Evolutionary conservation across 768 basidiomycete species (phyloP), one percentile per base, ranked within the genome.

Genomic region (Mycena kentingensis): DNA sequence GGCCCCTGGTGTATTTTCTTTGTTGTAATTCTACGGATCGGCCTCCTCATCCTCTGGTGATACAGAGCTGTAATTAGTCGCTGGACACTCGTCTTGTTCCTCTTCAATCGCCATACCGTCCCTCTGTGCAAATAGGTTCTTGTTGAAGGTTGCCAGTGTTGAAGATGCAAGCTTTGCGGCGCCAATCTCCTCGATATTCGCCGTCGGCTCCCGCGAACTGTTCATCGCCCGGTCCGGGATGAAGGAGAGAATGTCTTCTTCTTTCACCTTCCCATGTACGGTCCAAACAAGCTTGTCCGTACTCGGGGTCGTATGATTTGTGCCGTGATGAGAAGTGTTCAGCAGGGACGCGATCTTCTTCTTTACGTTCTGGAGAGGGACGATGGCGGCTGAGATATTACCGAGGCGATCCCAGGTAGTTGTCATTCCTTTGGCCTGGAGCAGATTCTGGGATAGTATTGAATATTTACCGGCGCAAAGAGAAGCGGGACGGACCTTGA

Each of bases 101-200:
- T 3, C 5, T 8, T 49, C 35, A 10, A 38, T 45, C 5, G 32
- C 44, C 11, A 44, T 52, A 25, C 56, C 65, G 15, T 16, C 42
- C 32, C 63, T 44, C 32, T 67, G 41, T 1, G 31, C 51, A 4
- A 28, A 0, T 0, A 70, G 46, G 13, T 72, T 73, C 48, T 66
- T 66, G 50, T 74, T 74, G 56, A 73, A 73, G 3, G 59, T 68
- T 0, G 60, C 52, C 0, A 74, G 48, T 1, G 65, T 68, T 0
- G 64, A 54, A 0, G 63, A 61, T 39, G 62, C 55, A 8, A 70
- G 57, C 15, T 62, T 65, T 5, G 57, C 29, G 1, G 58, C 49
- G 11, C 69, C 68, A 1, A 35, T 0, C 2, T 25, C 22, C 6
- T 57, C 35, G 0, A 64, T 36, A 52, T 72, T 57, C 0, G 37